Evolutionary conservation across 164 flowering plant genomes (phyloP).

Genomic region (Macadamia tetraphylla): DNA sequence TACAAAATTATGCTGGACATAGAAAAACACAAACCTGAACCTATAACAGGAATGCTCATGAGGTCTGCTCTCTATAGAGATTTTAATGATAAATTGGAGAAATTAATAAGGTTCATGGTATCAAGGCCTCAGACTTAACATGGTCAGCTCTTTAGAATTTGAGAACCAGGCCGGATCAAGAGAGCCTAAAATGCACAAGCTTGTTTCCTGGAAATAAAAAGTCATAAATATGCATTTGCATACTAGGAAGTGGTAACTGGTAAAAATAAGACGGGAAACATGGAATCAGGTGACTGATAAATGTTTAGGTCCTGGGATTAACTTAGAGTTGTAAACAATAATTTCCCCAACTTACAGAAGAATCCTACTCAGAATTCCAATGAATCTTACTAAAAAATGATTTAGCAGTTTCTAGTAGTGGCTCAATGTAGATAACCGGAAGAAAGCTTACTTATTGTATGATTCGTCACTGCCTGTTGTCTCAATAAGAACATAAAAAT

Average conservation of each 20-base stretch:
- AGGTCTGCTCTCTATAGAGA: not conserved
- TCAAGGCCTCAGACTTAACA: not conserved
- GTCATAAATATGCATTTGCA: too few relatives aligned
- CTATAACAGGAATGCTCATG: not conserved
- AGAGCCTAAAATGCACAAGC: too few relatives aligned
- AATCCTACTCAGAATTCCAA: too few relatives aligned
- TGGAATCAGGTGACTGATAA: not conserved
- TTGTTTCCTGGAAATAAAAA: too few relatives aligned
- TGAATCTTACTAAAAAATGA: too few relatives aligned
- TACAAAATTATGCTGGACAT: not conserved
- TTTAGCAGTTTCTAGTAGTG: not conserved
- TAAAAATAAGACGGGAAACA: not conserved
- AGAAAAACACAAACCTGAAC: not conserved
- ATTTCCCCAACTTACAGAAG: too few relatives aligned
- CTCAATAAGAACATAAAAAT: constrained; percentile 90
- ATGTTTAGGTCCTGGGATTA: too few relatives aligned
- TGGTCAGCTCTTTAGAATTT: too few relatives aligned
- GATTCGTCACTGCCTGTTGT: constrained; percentile 88
- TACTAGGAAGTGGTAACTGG: too few relatives aligned
- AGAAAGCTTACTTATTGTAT: constrained; percentile 55
- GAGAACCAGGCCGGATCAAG: too few relatives aligned
- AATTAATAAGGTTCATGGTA: not conserved
- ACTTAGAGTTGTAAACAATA: too few relatives aligned
- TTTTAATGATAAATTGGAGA: not conserved
- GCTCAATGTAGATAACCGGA: not conserved